Base-by-base conservation (phyloP, 352 stramenopile species). In the Phytophthora hybrid region DNA sequence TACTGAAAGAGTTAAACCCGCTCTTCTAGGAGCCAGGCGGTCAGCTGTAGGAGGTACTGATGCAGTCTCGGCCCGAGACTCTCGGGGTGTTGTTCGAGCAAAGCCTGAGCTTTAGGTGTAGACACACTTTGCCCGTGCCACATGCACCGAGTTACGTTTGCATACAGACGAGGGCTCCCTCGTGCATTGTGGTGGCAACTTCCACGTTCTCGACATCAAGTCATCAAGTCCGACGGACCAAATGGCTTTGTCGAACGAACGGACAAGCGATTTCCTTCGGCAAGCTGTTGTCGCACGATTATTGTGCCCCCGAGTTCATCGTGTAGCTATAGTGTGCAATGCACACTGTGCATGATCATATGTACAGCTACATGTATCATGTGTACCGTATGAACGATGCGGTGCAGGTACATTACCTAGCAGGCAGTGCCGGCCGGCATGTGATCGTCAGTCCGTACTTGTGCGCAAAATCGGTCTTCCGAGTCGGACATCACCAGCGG, bases 361-460 rank as follows among this genome's bases (percentile, higher is more conserved):
- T 31, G 26, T 31, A 31, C 26, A 31, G 26, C 29, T 31, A 31
- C 29, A 31, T 31, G 29, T n/a, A 31, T 31, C 29, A 31, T 31
- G 4, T 31, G 29, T 31, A 31, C 29, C 29, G 29, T 31, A 31
- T 54, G 23, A 46, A 3, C 16, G 14, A 32, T 58, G 62, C 51
- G 49, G 37, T 57, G 26, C 53, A 63, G 41, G 32, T 23, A 59
- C 51, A 53, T 69, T 64, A 69, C 49, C 19, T 76, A 72, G 55
- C 63, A 68, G 56, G 31, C 54, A 52, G 60, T 69, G 49, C 59
- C 49, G 60, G 1, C 53, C 29, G 64, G 56, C 56, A 56, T 72
- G 56, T 66, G 56, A 16, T 51, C 19, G 46, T 57, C 16, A 51
- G 21, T 72, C 69, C 57, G 69, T 70, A 74, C 41, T 64, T 57